Evolutionary conservation across 2,329 filamentous ascomycete species (phyloP).

Genomic region (Aspergillus ochraceoroseus): DNA sequence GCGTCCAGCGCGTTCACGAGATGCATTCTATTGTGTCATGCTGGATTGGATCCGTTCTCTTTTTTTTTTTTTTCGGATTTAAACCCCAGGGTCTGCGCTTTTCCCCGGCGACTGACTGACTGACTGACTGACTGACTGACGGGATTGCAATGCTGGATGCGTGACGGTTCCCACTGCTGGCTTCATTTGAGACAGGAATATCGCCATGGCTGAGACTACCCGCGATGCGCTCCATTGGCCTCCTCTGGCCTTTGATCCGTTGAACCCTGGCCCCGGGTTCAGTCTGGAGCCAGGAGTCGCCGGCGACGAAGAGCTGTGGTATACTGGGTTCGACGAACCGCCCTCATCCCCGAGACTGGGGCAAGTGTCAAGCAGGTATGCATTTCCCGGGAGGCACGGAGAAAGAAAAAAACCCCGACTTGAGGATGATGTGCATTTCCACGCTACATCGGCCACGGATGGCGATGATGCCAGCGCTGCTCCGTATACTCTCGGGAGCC

Average conservation of each 20-base stretch:
- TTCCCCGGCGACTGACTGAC: too few relatives aligned
- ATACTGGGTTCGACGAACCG: too few relatives aligned
- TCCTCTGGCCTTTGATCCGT: slow-evolving; percentile 12
- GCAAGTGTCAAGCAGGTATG: slow-evolving; percentile 9
- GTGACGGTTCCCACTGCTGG: too few relatives aligned
- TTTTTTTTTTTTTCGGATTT: too few relatives aligned
- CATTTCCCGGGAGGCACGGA: background rate
- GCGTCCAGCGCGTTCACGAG: background rate
- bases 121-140: too few relatives aligned
- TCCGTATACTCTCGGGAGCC: slow-evolving; percentile 12
- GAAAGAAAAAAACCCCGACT: slow-evolving; percentile 3
- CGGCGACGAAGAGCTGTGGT: slow-evolving; percentile 10
- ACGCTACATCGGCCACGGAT: background rate
- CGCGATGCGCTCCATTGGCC: slow-evolving; percentile 14
- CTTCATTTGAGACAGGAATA: too few relatives aligned
- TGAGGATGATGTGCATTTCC: too few relatives aligned
- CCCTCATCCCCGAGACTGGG: too few relatives aligned
- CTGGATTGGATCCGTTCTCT: background rate
- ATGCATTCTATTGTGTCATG: background rate
- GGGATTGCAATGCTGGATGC: too few relatives aligned
- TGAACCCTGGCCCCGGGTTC: slow-evolving; percentile 8
- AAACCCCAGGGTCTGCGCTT: too few relatives aligned
- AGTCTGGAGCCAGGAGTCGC: slow-evolving; percentile 8
- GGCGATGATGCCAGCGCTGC: background rate
- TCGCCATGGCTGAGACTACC: slow-evolving; percentile 13